Evolutionary conservation across 2,329 filamentous ascomycete genomes (phyloP).

Genomic region (Sarocladiaceae sp.): DNA sequence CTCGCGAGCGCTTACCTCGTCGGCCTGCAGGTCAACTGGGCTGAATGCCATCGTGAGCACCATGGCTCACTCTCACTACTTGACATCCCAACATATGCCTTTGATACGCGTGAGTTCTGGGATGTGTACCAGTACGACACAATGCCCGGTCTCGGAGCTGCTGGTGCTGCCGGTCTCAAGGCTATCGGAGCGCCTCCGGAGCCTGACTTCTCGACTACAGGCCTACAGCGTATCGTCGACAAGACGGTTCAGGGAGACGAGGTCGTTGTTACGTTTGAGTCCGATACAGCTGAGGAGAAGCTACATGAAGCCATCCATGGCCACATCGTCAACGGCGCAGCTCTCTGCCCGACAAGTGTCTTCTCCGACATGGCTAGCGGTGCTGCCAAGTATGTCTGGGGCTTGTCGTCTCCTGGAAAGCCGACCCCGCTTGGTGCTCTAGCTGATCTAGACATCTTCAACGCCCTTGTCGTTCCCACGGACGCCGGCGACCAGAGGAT

Average conservation of each 20-base stretch:
- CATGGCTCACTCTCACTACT: constrained; percentile 40
- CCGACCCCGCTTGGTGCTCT: constrained; percentile 8
- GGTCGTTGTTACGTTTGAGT: neutral
- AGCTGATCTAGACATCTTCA: constrained; percentile 17
- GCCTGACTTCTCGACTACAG: constrained; percentile 38
- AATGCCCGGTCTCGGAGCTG: constrained; percentile 70
- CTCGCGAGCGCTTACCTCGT: constrained; percentile 53
- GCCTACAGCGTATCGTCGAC: constrained; percentile 14
- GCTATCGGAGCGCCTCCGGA: constrained; percentile 60
- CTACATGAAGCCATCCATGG: neutral
- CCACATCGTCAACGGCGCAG: neutral
- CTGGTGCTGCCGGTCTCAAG: constrained; percentile 61
- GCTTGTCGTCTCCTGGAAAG: neutral
- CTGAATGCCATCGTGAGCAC: constrained; percentile 57
- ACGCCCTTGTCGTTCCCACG: constrained; percentile 20
- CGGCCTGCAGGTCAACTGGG: constrained; percentile 65
- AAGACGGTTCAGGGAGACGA: neutral
- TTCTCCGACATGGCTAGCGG: constrained; percentile 39
- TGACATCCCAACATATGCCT: constrained; percentile 63
- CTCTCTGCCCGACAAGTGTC: constrained; percentile 24
- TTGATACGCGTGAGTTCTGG: constrained; percentile 68
- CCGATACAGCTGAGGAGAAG: neutral
- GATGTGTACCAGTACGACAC: constrained; percentile 43
- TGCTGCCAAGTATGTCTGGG: constrained; percentile 6
- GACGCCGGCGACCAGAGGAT: neutral